phyloP scores from a whole-genome alignment of 352 stramenopile genomes.

The Achlya hypogyna region DNA sequence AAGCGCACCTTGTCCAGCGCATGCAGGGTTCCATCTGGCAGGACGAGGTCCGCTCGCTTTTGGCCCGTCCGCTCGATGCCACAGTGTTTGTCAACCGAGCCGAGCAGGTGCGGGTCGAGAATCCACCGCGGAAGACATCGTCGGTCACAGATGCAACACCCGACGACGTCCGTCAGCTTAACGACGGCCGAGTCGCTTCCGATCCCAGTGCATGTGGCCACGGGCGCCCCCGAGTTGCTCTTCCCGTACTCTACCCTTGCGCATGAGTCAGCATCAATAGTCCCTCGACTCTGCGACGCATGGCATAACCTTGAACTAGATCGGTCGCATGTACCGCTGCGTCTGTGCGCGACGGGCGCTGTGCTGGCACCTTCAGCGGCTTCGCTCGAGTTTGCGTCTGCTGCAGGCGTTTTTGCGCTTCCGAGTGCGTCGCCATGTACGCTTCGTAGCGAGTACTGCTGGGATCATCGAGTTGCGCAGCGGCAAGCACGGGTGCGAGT shows the following conservation, averaged over 20 bases:
- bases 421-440: neutral
- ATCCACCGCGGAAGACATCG: no score
- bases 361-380: neutral
- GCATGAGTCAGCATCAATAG: constrained; percentile 17
- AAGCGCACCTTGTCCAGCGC: constrained; percentile 31
- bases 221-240: neutral
- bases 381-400: neutral
- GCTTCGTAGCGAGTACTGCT: neutral
- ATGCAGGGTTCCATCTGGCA: constrained; percentile 43
- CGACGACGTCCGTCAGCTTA: constrained; percentile 27
- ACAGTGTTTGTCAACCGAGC: constrained; percentile 33
- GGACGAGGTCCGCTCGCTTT: constrained; percentile 39
- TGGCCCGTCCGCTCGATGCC: constrained; percentile 42
- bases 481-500: neutral
- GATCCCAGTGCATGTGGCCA: neutral
- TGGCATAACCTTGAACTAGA: neutral
- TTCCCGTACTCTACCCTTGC: constrained; percentile 39
- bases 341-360: neutral
- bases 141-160: constrained; percentile 31
- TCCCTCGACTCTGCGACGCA: neutral
- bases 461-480: neutral
- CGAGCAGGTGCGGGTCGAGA: constrained; percentile 24
- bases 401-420: neutral
- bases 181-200: neutral
- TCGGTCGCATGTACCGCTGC: neutral